These are phyloP conservation scores for Candida broadrunensis DNA, from an alignment of 805 yeast species.

Conservation along the genomic window DNA sequence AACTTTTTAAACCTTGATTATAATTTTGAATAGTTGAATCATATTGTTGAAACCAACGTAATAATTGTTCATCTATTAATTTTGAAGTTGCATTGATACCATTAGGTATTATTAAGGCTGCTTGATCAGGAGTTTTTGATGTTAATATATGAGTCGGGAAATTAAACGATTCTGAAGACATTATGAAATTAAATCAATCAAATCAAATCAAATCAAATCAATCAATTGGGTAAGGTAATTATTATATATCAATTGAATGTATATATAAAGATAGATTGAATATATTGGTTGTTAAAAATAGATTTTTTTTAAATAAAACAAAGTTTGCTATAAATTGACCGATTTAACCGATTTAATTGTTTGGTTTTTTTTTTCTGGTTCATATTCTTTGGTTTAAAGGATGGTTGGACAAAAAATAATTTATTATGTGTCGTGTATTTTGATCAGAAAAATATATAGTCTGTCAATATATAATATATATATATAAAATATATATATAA, in stretches of 20 bases:
- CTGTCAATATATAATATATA: too few species aligned
- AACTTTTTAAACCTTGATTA: slow-evolving; percentile 55
- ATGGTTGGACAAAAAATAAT: too few species aligned
- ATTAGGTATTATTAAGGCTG: slow-evolving; percentile 36
- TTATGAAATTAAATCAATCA: neutral
- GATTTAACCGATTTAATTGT: neutral
- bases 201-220: neutral
- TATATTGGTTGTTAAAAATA: too few species aligned
- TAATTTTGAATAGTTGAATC: slow-evolving; percentile 16
- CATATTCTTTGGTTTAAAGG: too few species aligned
- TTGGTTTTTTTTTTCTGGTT: too few species aligned
- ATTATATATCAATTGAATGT: too few species aligned
- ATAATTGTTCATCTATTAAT: slow-evolving; percentile 27
- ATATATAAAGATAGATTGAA: neutral
- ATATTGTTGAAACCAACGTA: slow-evolving; percentile 30
- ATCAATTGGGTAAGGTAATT: neutral
- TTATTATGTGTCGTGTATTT: too few species aligned
- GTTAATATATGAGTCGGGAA: slow-evolving; percentile 36
- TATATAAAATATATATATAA: too few species aligned
- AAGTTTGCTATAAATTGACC: too few species aligned
- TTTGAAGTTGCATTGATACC: slow-evolving; percentile 26
- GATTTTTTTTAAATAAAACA: too few species aligned
- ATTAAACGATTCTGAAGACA: slow-evolving; percentile 5
- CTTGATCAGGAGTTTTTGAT: slow-evolving; percentile 39
- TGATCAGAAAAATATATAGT: too few species aligned